phyloP scores from a whole-genome alignment of 257 asterid genomes.

The Capsicum pubescens region DNA sequence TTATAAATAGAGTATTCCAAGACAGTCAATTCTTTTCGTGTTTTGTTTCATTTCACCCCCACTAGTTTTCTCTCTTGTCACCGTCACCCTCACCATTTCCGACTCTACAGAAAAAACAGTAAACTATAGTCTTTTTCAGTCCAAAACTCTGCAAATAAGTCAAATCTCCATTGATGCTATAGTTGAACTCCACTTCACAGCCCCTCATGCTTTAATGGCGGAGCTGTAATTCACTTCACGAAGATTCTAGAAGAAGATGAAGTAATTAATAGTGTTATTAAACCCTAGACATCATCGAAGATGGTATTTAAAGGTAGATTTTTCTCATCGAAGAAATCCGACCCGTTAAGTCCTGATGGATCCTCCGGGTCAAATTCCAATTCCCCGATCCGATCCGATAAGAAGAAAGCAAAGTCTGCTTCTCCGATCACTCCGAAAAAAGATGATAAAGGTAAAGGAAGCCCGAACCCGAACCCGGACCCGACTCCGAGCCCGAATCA shows the following conservation, averaged over 20 bases:
- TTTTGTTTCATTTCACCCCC: constrained; percentile 39
- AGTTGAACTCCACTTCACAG: constrained; percentile 29
- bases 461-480: constrained; percentile 20
- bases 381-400: constrained; percentile 95
- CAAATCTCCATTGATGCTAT: constrained; percentile 18
- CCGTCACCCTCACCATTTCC: constrained; percentile 8
- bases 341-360: constrained; percentile 90
- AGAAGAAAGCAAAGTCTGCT: constrained; percentile 67
- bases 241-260: neutral
- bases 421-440: constrained; percentile 66
- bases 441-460: constrained; percentile 57
- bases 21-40: constrained; percentile 30
- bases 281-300: constrained; percentile 27
- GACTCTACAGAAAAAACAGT: neutral
- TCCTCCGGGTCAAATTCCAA: constrained; percentile 91
- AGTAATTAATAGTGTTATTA: neutral
- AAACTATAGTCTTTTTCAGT: neutral
- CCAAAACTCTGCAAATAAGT: constrained; percentile 1
- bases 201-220: constrained; percentile 38
- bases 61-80: constrained; percentile 17
- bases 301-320: constrained; percentile 97
- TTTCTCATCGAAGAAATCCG: constrained; percentile 92
- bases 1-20: neutral
- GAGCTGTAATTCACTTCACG: constrained; percentile 28
- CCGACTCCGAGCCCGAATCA: neutral